Percentiles rank a stretch among this genome's conserved stretches.
Conservation (phyloP, 179 eudicot genomes). For the Carnegiea gigantea region DNA sequence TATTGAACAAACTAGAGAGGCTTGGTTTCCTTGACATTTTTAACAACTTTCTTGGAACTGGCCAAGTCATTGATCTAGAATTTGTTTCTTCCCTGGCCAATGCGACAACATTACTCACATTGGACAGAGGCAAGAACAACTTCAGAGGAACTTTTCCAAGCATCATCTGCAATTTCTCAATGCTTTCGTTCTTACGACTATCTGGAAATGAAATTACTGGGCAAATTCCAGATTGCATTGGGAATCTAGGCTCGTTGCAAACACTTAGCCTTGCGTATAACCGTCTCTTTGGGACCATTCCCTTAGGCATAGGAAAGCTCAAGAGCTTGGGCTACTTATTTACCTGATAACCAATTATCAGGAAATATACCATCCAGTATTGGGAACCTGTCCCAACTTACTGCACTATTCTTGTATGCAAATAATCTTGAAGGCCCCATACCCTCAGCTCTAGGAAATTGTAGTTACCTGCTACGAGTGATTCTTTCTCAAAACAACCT, state of each 20-base stretch:
- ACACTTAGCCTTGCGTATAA: slow-evolving; percentile 4
- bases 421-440: slow-evolving; percentile 29
- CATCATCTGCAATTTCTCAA: slow-evolving; percentile 22
- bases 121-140: slow-evolving; percentile 8
- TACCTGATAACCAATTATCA: slow-evolving; percentile 6
- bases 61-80: slow-evolving; percentile 25
- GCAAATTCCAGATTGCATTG: slow-evolving; percentile 3
- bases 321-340: neutral
- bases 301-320: slow-evolving; percentile 1
- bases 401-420: neutral
- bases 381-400: slow-evolving; percentile 26
- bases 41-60: slow-evolving; percentile 25
- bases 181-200: neutral
- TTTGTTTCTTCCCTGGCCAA: slow-evolving; percentile 36
- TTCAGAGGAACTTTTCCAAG: slow-evolving; percentile 22
- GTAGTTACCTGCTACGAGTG: slow-evolving; percentile 7
- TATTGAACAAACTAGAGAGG: slow-evolving; percentile 1
- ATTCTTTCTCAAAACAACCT: slow-evolving; percentile 18
- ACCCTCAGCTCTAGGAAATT: slow-evolving; percentile 23
- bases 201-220: slow-evolving; percentile 19
- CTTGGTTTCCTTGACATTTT: slow-evolving; percentile 10
- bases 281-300: slow-evolving; percentile 17
- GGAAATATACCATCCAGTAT: slow-evolving; percentile 25
- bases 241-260: neutral
- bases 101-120: slow-evolving; percentile 19